Evolutionary conservation across 2,329 filamentous ascomycete species (phyloP), one percentile per base, ranked within the genome.

Genomic region (Talaromyces sp.): DNA sequence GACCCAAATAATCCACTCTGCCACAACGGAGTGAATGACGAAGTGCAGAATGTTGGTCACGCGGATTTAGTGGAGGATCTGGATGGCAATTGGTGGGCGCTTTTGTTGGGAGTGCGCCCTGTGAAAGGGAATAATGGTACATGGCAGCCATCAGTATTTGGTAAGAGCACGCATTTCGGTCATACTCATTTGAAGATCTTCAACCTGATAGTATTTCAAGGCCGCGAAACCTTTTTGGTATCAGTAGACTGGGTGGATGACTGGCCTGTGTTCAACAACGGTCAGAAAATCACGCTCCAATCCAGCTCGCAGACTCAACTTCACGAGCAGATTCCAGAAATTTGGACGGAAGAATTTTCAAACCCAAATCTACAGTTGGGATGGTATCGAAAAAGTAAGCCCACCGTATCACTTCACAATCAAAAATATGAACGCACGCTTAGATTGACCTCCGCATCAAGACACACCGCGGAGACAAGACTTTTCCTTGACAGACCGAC

Each of bases 1-100:
- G 84, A 86, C 42, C 85, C 85, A 0, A 73, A 82, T 54, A 84
- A 85, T 59, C 78, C 85, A 53, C 78, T 89, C 49, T 73, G 88
- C 53, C 83, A 75, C 3, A 82, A 82, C 59, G 79, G 79, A 0
- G 70, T 75, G 0, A 71, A 78, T 4, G 80, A 82, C 51, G 79
- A 80, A 59, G 75, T 85, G 11, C 78, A 83, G 66, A 75, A 81
- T 57, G 82, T 80, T 0, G 81, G 81, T 0, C 81, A 83, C 68
- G 77, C 76, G 3, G 81, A 83, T 64, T 65, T 83, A 2, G 77
- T 83, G 7, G 76, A 81, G 62, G 80, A 80, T 47, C 69, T 63
- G 0, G 51, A 72, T 8, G 81, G 81, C 0, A 69, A 75, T 10
- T 83, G 81, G 78, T 83, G 80, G 75, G 76, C 76, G 1, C 79